These are phyloP conservation scores for Gloeophyllum trabeum DNA, from an alignment of 768 basidiomycete genomes.

Conservation along the genomic window DNA sequence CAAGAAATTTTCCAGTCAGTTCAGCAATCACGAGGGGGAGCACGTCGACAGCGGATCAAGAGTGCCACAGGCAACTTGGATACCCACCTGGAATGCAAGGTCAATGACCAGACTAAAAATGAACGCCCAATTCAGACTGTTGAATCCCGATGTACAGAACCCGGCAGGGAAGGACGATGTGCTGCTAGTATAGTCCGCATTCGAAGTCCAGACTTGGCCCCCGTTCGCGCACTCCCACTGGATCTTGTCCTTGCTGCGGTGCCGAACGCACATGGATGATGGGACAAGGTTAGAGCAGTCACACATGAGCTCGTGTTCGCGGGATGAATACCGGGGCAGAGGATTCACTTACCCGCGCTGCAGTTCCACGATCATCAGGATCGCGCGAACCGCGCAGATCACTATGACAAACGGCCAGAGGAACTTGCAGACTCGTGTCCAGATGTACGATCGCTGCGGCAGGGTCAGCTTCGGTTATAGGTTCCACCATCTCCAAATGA, in stretches of 20 bases:
- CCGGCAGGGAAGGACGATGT: slow-evolving; percentile 36
- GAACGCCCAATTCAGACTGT: slow-evolving; percentile 51
- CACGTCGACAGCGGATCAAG: slow-evolving; percentile 1
- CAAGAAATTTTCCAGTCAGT: not conserved
- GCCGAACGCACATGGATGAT: slow-evolving; percentile 2
- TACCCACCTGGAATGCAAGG: slow-evolving; percentile 54
- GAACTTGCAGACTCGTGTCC: slow-evolving; percentile 52
- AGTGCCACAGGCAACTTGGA: slow-evolving; percentile 9
- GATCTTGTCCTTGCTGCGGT: slow-evolving; percentile 50
- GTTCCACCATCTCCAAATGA: not conserved
- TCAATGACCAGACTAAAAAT: slow-evolving; percentile 52
- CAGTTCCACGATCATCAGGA: slow-evolving; percentile 65
- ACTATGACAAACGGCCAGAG: slow-evolving; percentile 65
- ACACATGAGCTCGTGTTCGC: not conserved
- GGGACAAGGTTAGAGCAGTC: slow-evolving; percentile 1
- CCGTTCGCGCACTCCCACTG: slow-evolving; percentile 66
- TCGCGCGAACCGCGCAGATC: slow-evolving; percentile 50
- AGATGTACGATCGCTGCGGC: slow-evolving; percentile 55
- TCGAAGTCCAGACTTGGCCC: slow-evolving; percentile 46
- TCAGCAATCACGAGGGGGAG: slow-evolving; percentile 2
- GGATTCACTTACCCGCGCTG: slow-evolving; percentile 43
- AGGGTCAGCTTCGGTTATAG: not conserved
- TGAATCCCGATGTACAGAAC: slow-evolving; percentile 51
- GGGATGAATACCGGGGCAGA: too few species aligned
- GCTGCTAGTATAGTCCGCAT: slow-evolving; percentile 28